These are phyloP conservation scores for Penicillium lividum DNA, from an alignment of 495 filamentous ascomycete species.

Conservation along the genomic window DNA sequence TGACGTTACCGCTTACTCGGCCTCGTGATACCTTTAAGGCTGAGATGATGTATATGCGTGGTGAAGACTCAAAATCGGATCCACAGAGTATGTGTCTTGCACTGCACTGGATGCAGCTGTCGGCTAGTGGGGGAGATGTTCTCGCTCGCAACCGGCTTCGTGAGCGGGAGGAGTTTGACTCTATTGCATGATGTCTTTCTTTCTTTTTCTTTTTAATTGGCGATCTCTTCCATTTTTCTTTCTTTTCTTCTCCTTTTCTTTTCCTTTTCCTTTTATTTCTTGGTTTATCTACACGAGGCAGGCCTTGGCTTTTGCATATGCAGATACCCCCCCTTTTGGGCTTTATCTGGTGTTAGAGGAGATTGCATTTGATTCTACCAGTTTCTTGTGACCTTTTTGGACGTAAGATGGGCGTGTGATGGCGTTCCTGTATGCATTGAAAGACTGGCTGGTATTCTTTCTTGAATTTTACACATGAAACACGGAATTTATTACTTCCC, in stretches of 20 bases:
- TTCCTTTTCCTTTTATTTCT: slow-evolving; percentile 14
- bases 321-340: slow-evolving; percentile 32
- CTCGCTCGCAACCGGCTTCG: slow-evolving; percentile 83
- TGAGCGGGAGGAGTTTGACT: slow-evolving; percentile 65
- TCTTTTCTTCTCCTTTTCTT: slow-evolving; percentile 7
- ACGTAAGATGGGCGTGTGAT: slow-evolving; percentile 7
- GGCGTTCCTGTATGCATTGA: slow-evolving; percentile 24
- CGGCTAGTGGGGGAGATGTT: slow-evolving; percentile 81
- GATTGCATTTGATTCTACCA: slow-evolving; percentile 12
- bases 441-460: slow-evolving; percentile 17
- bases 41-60: slow-evolving; percentile 70
- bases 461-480: neutral
- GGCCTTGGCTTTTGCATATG: slow-evolving; percentile 32
- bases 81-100: slow-evolving; percentile 93
- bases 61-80: slow-evolving; percentile 62
- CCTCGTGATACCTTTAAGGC: slow-evolving; percentile 90
- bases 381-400: neutral
- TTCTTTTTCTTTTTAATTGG: slow-evolving; percentile 11
- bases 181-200: slow-evolving; percentile 40
- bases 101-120: slow-evolving; percentile 97
- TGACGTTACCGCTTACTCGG: slow-evolving; percentile 80
- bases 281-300: slow-evolving; percentile 18
- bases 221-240: slow-evolving; percentile 6
- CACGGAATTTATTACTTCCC: neutral
- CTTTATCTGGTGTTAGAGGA: slow-evolving; percentile 32